Conservation (phyloP, 2,329 filamentous ascomycete genomes). For the Trichoderma polysporum region DNA sequence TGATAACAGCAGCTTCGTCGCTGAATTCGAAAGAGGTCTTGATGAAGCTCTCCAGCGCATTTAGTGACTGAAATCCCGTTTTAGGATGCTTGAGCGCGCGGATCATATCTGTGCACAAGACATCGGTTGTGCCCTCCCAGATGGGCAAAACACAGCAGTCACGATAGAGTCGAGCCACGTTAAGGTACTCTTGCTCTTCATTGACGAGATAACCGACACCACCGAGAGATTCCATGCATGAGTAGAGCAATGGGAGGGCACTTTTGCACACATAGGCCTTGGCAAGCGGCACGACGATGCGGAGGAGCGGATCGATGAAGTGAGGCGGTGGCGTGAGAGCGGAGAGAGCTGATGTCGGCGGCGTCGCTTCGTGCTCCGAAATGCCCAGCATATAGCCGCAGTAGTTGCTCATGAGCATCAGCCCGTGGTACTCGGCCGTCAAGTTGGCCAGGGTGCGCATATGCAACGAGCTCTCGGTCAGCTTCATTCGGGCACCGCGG, state of each 20-base stretch:
- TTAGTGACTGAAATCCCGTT: slow-evolving; percentile 37
- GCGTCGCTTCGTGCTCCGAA: slow-evolving; percentile 43
- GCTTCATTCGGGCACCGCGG: slow-evolving; percentile 43
- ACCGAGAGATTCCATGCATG: slow-evolving; percentile 63
- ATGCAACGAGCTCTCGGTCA: slow-evolving; percentile 56
- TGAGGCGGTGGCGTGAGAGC: slow-evolving; percentile 36
- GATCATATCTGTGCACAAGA: slow-evolving; percentile 57
- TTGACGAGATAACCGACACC: slow-evolving; percentile 68
- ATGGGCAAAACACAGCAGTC: slow-evolving; percentile 65
- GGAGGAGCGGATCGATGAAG: slow-evolving; percentile 47
- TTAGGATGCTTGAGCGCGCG: slow-evolving; percentile 48
- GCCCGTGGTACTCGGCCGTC: slow-evolving; percentile 54
- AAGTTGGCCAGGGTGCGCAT: slow-evolving; percentile 58
- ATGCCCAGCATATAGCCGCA: slow-evolving; percentile 55
- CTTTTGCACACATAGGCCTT: slow-evolving; percentile 59
- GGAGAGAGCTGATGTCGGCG: slow-evolving; percentile 26
- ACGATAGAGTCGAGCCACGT: slow-evolving; percentile 64
- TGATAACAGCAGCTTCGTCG: slow-evolving; percentile 27
- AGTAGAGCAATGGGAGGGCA: slow-evolving; percentile 50
- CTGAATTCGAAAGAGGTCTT: slow-evolving; percentile 25
- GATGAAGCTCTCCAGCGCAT: slow-evolving; percentile 46
- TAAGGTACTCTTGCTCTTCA: slow-evolving; percentile 61
- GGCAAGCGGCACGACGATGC: slow-evolving; percentile 58
- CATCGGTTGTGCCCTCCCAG: slow-evolving; percentile 73
- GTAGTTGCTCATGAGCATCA: slow-evolving; percentile 57